These are phyloP conservation scores for Phalaenopsis hybrid DNA, from an alignment of 116 monocot genomes.

Conservation along the genomic window DNA sequence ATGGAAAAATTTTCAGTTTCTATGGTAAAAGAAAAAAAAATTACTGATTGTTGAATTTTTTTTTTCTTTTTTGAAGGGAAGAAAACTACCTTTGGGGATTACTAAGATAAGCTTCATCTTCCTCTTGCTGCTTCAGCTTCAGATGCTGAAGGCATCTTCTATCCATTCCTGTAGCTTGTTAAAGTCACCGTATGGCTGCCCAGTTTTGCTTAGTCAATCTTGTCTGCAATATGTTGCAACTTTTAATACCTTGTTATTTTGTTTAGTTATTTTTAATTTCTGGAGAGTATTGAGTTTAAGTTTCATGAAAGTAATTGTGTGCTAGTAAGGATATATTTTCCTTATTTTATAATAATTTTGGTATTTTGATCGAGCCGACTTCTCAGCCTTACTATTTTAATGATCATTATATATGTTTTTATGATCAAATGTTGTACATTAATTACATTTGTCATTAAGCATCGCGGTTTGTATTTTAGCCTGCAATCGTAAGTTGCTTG, in stretches of 20 bases:
- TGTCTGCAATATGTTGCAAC: conserved; percentile 3
- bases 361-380: no score
- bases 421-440: no score
- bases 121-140: neutral
- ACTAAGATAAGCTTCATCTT: neutral
- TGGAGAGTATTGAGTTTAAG: neutral
- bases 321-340: no score
- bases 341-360: no score
- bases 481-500: no score
- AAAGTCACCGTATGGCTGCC: neutral
- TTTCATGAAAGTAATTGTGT: no score
- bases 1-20: no score
- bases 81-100: conserved; percentile 1
- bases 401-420: no score
- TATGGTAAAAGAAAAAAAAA: no score
- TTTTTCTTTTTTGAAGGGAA: neutral
- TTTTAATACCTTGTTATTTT: neutral
- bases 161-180: neutral
- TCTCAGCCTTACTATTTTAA: no score
- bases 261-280: neutral
- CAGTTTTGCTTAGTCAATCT: neutral
- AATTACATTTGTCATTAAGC: no score
- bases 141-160: neutral
- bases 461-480: no score
- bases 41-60: neutral